Evolutionary conservation across 2,329 filamentous ascomycete species (phyloP).

Genomic region (Hymenoscyphus repandus): DNA sequence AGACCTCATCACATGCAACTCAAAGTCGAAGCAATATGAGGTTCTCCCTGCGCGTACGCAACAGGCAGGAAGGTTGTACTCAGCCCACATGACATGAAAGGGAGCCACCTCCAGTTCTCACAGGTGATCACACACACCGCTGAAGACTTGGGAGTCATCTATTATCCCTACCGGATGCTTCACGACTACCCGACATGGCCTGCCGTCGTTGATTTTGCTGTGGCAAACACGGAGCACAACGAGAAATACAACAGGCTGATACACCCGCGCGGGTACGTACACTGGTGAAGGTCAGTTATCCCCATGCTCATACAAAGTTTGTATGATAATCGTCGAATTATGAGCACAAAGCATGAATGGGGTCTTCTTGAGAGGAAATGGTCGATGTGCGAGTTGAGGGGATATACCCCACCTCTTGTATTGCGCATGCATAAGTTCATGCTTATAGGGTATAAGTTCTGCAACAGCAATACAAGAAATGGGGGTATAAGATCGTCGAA

Average conservation of each 20-base stretch:
- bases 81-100: constrained; percentile 1
- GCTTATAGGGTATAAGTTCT: constrained; percentile 11
- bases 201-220: too few relatives aligned
- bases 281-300: too few relatives aligned
- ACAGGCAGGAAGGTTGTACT: background rate
- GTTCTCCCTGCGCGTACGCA: background rate
- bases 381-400: background rate
- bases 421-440: constrained; percentile 12
- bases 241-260: too few relatives aligned
- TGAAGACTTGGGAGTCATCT: constrained; percentile 3
- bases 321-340: constrained; percentile 2
- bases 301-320: background rate
- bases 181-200: background rate
- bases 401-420: constrained; percentile 9
- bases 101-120: background rate
- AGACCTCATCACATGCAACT: background rate
- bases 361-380: background rate
- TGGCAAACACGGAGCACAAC: too few relatives aligned
- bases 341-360: background rate
- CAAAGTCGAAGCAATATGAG: background rate
- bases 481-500: constrained; percentile 11
- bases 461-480: background rate
- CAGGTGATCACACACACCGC: background rate
- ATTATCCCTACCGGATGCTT: constrained; percentile 2
- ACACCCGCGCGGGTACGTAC: too few relatives aligned